A percentile compares a stretch with the other conserved stretches of the same genome.
Conservation (phyloP, 2,329 filamentous ascomycete genomes). For the Apiospora koreana region DNA sequence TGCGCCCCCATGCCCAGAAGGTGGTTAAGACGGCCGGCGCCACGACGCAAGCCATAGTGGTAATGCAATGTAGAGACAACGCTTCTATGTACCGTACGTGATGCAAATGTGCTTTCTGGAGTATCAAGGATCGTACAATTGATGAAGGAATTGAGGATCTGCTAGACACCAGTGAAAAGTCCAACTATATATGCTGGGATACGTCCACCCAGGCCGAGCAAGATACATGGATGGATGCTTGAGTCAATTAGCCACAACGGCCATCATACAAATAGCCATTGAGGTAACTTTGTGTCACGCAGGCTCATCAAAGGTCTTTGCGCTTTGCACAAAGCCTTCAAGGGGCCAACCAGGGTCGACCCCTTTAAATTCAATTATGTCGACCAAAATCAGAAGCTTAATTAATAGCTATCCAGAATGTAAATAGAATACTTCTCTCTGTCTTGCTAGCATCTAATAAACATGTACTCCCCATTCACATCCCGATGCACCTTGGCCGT, state of each 20-base stretch:
- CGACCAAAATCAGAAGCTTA: too few relatives aligned
- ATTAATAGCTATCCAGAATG: too few relatives aligned
- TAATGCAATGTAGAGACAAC: not conserved
- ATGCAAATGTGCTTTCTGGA: not conserved
- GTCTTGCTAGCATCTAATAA: not conserved
- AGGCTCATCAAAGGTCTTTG: not conserved
- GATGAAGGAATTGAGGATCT: not conserved
- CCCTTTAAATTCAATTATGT: too few relatives aligned
- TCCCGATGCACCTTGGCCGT: not conserved
- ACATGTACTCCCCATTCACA: constrained; percentile 2
- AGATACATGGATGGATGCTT: not conserved
- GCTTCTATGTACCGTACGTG: not conserved
- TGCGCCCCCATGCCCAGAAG: not conserved
- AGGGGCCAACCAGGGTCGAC: too few relatives aligned
- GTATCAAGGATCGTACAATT: not conserved
- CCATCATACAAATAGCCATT: not conserved
- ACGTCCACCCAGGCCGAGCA: not conserved
- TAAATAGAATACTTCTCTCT: not conserved
- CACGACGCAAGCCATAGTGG: not conserved
- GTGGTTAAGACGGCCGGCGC: not conserved
- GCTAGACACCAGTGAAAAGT: too few relatives aligned
- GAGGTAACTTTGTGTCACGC: not conserved
- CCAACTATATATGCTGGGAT: too few relatives aligned
- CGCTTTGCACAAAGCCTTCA: too few relatives aligned
- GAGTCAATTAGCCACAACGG: not conserved